These are phyloP conservation scores for Bolboschoenoplectus hybrid DNA, from an alignment of 202 grass and related monocot species.

Conservation along the genomic window DNA sequence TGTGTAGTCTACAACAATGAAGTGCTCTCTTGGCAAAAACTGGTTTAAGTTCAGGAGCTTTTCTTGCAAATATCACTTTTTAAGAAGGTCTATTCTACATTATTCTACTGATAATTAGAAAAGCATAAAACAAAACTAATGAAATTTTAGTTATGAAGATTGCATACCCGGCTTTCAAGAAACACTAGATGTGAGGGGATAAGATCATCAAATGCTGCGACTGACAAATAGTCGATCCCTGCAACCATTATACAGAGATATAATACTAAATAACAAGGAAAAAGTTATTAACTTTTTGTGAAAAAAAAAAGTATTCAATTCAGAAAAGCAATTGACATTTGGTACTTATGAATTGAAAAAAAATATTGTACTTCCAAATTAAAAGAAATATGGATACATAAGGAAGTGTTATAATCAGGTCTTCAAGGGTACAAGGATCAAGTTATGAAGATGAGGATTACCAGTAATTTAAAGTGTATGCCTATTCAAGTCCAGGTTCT, in stretches of 20 bases:
- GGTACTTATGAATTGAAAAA: neutral
- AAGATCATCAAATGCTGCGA: constrained; percentile 72
- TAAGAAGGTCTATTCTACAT: neutral
- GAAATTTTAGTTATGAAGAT: neutral
- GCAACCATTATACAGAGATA: constrained; percentile 26
- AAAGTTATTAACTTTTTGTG: constrained; percentile 44
- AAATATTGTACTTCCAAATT: neutral
- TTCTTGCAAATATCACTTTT: neutral
- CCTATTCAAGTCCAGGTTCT: neutral
- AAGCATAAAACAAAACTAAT: constrained; percentile 5
- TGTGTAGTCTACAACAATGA: neutral
- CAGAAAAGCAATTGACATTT: constrained; percentile 29
- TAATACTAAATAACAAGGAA: neutral
- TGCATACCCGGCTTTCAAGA: constrained; percentile 59
- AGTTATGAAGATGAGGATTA: neutral
- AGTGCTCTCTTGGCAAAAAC: neutral
- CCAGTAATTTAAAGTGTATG: neutral
- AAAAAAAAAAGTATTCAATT: constrained; percentile 3
- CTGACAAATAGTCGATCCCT: constrained; percentile 81
- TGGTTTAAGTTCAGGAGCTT: neutral
- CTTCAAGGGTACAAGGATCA: neutral
- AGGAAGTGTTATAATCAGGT: neutral
- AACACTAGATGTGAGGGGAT: constrained; percentile 79
- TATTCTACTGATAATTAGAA: neutral
- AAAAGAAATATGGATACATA: neutral